A percentile compares a stretch with the other conserved stretches of the same genome.
These are phyloP conservation scores for Mucor irregularis DNA, from an alignment of 371 early-diverging fungal species.

Conservation along the genomic window DNA sequence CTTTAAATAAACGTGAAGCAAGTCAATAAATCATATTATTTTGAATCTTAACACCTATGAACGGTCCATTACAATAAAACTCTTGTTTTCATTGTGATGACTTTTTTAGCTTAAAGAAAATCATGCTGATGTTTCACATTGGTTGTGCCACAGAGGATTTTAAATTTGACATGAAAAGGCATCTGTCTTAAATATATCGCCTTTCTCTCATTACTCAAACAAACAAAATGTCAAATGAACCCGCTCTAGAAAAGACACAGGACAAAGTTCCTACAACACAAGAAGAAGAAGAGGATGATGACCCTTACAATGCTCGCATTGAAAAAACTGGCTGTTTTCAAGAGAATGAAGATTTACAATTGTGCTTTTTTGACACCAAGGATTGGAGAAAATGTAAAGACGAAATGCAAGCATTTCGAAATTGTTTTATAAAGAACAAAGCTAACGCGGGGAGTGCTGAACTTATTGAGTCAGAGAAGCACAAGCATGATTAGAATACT, in stretches of 20 bases:
- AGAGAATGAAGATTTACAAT: conserved; percentile 74
- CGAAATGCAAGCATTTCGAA: conserved; percentile 72
- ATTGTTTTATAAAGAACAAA: conserved; percentile 65
- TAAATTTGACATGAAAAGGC: no score
- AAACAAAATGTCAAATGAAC: no score
- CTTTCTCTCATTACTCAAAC: no score
- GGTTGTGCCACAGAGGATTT: no score
- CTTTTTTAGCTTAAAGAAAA: no score
- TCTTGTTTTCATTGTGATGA: no score
- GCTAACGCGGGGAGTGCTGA: conserved; percentile 51
- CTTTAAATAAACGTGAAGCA: no score
- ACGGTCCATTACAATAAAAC: no score
- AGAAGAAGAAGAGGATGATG: conserved; percentile 49
- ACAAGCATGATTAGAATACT: neutral
- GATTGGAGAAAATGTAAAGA: conserved; percentile 79
- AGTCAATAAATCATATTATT: no score
- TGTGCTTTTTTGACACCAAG: conserved; percentile 73
- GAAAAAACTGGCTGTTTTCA: conserved; percentile 69
- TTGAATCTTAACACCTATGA: no score
- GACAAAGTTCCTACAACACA: neutral
- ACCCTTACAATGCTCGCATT: conserved; percentile 67
- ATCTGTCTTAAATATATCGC: no score
- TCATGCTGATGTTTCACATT: no score
- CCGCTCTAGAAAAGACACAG: neutral
- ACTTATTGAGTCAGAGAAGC: conserved; percentile 28